phyloP scores from a whole-genome alignment of 139 green algal species.

The Tetradesmus lagerheimii region DNA sequence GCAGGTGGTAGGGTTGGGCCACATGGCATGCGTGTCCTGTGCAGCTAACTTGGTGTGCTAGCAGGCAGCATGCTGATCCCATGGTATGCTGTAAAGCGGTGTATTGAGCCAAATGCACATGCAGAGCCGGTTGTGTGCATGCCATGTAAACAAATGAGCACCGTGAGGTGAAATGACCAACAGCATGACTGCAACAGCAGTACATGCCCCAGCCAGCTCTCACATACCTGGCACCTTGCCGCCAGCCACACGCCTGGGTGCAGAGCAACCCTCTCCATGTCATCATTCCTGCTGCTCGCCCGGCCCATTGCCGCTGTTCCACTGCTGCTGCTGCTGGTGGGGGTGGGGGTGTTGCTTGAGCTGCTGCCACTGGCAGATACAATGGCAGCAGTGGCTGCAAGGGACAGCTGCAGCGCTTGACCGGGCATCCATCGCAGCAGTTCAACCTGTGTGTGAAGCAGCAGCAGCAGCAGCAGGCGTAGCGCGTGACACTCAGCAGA shows the following conservation, averaged over 20 bases:
- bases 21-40: background rate
- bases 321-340: background rate
- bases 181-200: background rate
- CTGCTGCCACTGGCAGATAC: background rate
- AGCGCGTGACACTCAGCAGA: background rate
- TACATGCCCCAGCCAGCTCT: too few species aligned
- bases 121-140: background rate
- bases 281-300: background rate
- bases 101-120: background rate
- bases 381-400: background rate
- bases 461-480: too few species aligned
- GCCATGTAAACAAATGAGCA: background rate
- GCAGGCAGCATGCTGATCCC: background rate
- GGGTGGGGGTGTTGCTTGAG: background rate
- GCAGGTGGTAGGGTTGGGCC: background rate
- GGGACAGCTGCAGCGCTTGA: constrained; percentile 16
- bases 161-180: background rate
- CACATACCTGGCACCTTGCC: constrained; percentile 1
- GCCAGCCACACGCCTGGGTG: background rate
- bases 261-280: background rate
- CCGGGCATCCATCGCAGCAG: constrained; percentile 1
- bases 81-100: background rate
- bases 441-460: constrained; percentile 1
- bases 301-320: background rate
- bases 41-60: background rate